Conservation (phyloP, 1,139 yeast genomes). For the Diutina rugosa region DNA sequence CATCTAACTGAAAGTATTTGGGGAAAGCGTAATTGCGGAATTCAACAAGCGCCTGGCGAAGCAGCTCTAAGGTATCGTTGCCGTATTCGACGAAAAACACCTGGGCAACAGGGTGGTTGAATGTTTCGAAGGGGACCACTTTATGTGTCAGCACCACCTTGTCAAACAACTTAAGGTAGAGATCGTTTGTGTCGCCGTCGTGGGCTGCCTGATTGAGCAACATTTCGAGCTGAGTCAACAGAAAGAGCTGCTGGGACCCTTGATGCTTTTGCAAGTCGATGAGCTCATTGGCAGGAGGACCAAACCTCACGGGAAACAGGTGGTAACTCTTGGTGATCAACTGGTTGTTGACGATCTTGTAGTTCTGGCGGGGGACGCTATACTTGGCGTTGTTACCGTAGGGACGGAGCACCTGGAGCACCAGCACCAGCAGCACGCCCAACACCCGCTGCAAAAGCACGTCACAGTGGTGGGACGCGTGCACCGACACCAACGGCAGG, state of each 20-base stretch:
- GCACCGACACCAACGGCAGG: constrained; percentile 46
- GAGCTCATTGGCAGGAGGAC: constrained; percentile 27
- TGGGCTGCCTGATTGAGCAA: not conserved
- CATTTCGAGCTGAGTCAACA: not conserved
- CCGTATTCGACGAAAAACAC: constrained; percentile 47
- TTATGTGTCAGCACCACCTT: constrained; percentile 48
- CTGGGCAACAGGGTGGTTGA: constrained; percentile 81
- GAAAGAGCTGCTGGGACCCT: constrained; percentile 5
- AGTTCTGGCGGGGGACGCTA: constrained; percentile 22
- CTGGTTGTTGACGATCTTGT: constrained; percentile 27
- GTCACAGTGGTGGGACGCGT: constrained; percentile 40
- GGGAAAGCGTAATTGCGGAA: constrained; percentile 39
- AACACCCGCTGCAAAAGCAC: constrained; percentile 23
- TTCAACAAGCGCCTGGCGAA: constrained; percentile 21
- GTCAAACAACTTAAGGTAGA: constrained; percentile 50
- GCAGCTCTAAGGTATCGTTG: constrained; percentile 34
- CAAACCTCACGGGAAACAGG: constrained; percentile 33
- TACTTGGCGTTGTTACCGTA: constrained; percentile 36
- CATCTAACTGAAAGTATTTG: constrained; percentile 43
- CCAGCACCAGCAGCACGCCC: constrained; percentile 16
- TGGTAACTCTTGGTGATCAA: constrained; percentile 30
- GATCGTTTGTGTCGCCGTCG: constrained; percentile 8
- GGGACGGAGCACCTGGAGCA: constrained; percentile 24
- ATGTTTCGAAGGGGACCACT: constrained; percentile 73
- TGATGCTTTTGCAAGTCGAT: constrained; percentile 17